phyloP scores from a whole-genome alignment of 2,329 filamentous ascomycete genomes.

The Colletotrichum sp. region DNA sequence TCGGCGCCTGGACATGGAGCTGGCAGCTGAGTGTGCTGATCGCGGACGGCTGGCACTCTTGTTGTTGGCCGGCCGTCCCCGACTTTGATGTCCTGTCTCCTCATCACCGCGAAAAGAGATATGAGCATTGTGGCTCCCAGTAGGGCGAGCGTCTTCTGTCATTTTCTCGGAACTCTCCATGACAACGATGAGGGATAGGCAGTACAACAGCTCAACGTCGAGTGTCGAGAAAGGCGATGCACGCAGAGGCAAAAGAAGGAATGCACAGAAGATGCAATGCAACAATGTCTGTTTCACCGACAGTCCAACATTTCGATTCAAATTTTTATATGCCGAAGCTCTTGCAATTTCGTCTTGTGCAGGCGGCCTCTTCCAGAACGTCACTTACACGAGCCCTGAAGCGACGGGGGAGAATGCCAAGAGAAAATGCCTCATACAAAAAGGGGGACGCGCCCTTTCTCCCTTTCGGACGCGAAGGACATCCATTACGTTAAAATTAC shows the following conservation, averaged over 20 bases:
- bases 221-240: background rate
- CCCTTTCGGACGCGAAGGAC: background rate
- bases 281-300: background rate
- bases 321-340: background rate
- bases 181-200: background rate
- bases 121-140: rapidly evolving
- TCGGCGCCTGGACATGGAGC: background rate
- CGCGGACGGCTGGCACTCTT: background rate
- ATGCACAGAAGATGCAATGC: background rate
- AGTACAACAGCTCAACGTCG: background rate
- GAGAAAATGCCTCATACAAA: constrained; percentile 16
- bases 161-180: background rate
- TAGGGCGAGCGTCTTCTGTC: background rate
- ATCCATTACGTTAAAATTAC: constrained; percentile 14
- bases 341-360: background rate
- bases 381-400: background rate
- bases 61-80: background rate
- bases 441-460: background rate
- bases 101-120: background rate
- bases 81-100: background rate
- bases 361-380: background rate
- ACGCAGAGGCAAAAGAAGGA: background rate
- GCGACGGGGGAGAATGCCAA: background rate
- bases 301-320: background rate
- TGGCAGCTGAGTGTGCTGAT: background rate